A percentile compares a stretch with the other conserved stretches of the same genome.
Conservation (phyloP, 2,329 filamentous ascomycete species). For the Trichothecium sympodiale region DNA sequence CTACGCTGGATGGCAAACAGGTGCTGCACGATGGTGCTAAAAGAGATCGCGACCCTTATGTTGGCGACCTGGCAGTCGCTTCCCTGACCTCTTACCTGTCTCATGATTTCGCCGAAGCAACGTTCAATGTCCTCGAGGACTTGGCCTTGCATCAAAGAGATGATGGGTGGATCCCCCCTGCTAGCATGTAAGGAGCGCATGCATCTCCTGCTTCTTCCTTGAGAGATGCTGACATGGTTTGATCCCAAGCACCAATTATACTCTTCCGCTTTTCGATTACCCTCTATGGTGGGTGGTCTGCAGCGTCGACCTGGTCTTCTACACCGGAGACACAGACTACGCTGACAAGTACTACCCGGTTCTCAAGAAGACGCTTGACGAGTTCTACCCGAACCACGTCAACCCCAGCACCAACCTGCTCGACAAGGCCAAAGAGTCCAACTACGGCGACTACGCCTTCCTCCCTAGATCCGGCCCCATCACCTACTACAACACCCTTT, state of each 20-base stretch:
- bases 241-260: slow-evolving; percentile 31
- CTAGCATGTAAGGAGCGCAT: slow-evolving; percentile 30
- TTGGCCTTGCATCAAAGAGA: slow-evolving; percentile 34
- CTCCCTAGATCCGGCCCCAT: slow-evolving; percentile 32
- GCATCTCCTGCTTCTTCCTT: not conserved
- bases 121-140: slow-evolving; percentile 36
- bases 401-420: slow-evolving; percentile 23
- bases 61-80: slow-evolving; percentile 39
- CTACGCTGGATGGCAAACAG: slow-evolving; percentile 30
- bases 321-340: slow-evolving; percentile 33
- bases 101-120: slow-evolving; percentile 27
- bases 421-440: not conserved
- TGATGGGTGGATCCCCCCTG: slow-evolving; percentile 43
- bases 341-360: slow-evolving; percentile 27
- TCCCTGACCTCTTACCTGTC: slow-evolving; percentile 35
- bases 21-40: slow-evolving; percentile 41
- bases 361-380: slow-evolving; percentile 29
- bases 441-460: slow-evolving; percentile 41
- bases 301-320: slow-evolving; percentile 35
- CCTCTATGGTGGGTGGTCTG: slow-evolving; percentile 41
- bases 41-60: slow-evolving; percentile 40
- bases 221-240: not conserved
- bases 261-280: slow-evolving; percentile 37
- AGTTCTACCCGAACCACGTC: slow-evolving; percentile 32
- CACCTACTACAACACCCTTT: slow-evolving; percentile 42